These are phyloP conservation scores for Saccharomycopsis microspora DNA, from an alignment of 805 yeast species.

Conservation along the genomic window DNA sequence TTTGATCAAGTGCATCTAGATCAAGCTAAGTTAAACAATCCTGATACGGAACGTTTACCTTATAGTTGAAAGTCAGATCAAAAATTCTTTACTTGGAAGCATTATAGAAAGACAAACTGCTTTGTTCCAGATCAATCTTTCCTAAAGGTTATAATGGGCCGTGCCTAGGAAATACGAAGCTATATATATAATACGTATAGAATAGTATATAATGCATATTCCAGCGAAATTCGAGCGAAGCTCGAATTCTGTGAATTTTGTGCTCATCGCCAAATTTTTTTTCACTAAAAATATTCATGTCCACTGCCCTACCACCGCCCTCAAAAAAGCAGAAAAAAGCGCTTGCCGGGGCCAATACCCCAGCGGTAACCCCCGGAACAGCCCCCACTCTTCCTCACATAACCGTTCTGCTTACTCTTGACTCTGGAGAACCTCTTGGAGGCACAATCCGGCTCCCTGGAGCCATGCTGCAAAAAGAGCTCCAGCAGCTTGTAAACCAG, in stretches of 20 bases:
- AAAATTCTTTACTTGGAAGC: no score
- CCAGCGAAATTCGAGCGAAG: no score
- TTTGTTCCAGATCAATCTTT: no score
- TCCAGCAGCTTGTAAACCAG: constrained; percentile 80
- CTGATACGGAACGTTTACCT: no score
- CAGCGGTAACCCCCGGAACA: constrained; percentile 37
- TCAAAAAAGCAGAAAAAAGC: constrained; percentile 77
- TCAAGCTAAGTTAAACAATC: no score
- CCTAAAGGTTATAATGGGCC: no score
- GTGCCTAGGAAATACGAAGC: no score
- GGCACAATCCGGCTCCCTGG: constrained; percentile 90
- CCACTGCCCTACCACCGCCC: constrained; percentile 89
- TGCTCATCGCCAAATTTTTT: background rate
- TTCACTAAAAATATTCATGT: constrained; percentile 43
- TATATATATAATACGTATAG: no score
- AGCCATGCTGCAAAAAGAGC: constrained; percentile 68
- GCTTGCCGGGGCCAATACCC: constrained; percentile 48
- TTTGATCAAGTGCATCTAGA: no score
- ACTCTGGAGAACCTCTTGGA: constrained; percentile 79
- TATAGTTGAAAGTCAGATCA: no score
- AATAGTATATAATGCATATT: no score
- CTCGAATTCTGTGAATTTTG: background rate
- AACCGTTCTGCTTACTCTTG: constrained; percentile 80
- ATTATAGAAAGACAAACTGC: no score
- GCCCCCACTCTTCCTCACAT: constrained; percentile 29